A percentile compares a stretch with the other conserved stretches of the same genome.
These are phyloP conservation scores for Stephania japonica DNA, from an alignment of 164 flowering plant species.

Conservation along the genomic window DNA sequence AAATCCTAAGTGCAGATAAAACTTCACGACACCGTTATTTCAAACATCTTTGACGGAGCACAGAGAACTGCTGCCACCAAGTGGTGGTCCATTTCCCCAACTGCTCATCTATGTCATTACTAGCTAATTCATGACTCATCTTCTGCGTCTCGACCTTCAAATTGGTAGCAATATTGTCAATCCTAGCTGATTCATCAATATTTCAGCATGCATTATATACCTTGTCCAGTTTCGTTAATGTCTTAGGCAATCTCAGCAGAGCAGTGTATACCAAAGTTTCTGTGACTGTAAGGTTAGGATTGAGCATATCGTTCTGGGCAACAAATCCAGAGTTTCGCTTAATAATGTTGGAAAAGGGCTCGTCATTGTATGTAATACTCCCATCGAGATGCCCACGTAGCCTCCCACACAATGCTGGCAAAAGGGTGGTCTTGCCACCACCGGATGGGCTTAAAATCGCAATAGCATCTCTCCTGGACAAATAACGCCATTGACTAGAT, in stretches of 20 bases:
- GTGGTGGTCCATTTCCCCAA: slow-evolving; percentile 43
- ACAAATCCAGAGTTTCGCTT: slow-evolving; percentile 70
- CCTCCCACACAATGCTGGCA: slow-evolving; percentile 67
- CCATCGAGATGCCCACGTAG: slow-evolving; percentile 44
- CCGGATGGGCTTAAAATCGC: slow-evolving; percentile 91
- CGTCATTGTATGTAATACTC: slow-evolving; percentile 52
- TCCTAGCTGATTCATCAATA: slow-evolving; percentile 45
- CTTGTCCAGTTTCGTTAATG: slow-evolving; percentile 38
- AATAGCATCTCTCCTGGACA: slow-evolving; percentile 68
- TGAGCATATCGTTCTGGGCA: slow-evolving; percentile 67
- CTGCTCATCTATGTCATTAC: slow-evolving; percentile 9
- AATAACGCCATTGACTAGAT: slow-evolving; percentile 54
- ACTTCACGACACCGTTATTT: slow-evolving; percentile 49
- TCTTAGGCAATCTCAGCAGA: slow-evolving; percentile 55
- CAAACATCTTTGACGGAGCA: slow-evolving; percentile 43
- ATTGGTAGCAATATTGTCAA: slow-evolving; percentile 20
- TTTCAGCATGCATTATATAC: slow-evolving; percentile 40
- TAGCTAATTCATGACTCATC: not conserved
- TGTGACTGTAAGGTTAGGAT: slow-evolving; percentile 58
- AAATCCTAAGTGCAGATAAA: slow-evolving; percentile 36
- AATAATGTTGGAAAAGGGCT: slow-evolving; percentile 42
- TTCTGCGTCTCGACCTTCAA: slow-evolving; percentile 20
- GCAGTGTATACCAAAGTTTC: slow-evolving; percentile 75
- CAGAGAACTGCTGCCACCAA: slow-evolving; percentile 63
- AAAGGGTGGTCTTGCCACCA: slow-evolving; percentile 77